Base-by-base conservation (phyloP, 1,139 yeast species). In the Geotrichum fermentans region DNA sequence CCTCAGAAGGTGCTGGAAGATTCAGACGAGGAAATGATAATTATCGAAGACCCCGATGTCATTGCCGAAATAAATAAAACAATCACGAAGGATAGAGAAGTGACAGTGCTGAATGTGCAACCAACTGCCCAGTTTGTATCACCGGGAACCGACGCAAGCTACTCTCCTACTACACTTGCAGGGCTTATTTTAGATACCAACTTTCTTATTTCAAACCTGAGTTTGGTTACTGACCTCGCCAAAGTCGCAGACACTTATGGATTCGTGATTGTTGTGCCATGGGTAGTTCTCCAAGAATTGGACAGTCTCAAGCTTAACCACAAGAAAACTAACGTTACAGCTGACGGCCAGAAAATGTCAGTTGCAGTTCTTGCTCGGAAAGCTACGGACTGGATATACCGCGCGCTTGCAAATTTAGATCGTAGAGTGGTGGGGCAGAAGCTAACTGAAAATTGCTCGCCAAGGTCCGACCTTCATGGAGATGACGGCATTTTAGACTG, bases 401-500 rank as follows among this genome's bases (percentile, higher is more conserved):
- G 68, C n/a, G 70, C 74, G 42, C 67, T 90, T 35, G 85, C 89
- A 0, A n/a, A 22, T 13, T n/a, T 65, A 4, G 71, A 73, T 40
- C 67, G 75, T 0, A 69, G 74, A 0, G 78, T 89, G 0, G 66
- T 74, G 41, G 95, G 89, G 0, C 97, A 90, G 62, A 78, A 74
- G 55, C 50, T 75, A 33, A 67, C 70, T 24, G 87, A 89, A 60
- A 67, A 71, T 16, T 42, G 45, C 22, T 24, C 34, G 8, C 18
- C 35, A 51, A 81, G 58, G 79, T 59, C 45, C 46, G 61, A 20
- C 5, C 63, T 80, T 1, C 54, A 53, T 0, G 83, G 85, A 50
- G 97, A 90, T 63, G 95, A 89, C 59, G 76, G 95, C 0, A 89
- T 90, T 53, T 66, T 89, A 33, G 97, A 90, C 65, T 88, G 96